Conservation (phyloP, 352 stramenopile species). For the Ophiocytium majus region DNA sequence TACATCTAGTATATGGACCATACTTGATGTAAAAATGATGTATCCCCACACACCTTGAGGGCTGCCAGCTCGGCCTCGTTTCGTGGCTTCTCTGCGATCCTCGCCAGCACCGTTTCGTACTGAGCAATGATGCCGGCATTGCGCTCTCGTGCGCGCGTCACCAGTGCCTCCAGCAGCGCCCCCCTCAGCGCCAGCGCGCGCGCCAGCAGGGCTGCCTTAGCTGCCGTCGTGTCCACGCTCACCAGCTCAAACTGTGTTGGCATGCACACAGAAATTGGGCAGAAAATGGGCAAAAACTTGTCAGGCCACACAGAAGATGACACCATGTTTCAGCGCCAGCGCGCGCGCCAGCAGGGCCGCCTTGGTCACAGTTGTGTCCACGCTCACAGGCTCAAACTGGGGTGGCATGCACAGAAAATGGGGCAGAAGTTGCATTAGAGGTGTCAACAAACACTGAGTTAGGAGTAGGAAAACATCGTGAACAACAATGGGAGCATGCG, state of each 20-base stretch:
- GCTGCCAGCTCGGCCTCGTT: slow-evolving; percentile 84
- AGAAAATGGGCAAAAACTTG: not conserved
- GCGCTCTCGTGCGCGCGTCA: slow-evolving; percentile 70
- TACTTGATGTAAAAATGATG: too few relatives aligned
- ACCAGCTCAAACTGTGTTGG: slow-evolving; percentile 65
- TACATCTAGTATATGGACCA: too few relatives aligned
- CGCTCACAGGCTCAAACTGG: slow-evolving; percentile 65
- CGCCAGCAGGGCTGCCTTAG: slow-evolving; percentile 7
- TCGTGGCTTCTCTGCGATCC: slow-evolving; percentile 82
- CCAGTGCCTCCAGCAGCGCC: slow-evolving; percentile 69
- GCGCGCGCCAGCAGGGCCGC: too few relatives aligned
- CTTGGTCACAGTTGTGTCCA: too few relatives aligned
- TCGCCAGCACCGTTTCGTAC: slow-evolving; percentile 78
- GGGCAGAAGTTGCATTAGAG: too few relatives aligned
- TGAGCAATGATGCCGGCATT: slow-evolving; percentile 77
- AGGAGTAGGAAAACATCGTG: too few relatives aligned
- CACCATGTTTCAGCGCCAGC: too few relatives aligned
- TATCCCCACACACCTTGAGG: slow-evolving; percentile 58
- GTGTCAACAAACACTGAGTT: too few relatives aligned
- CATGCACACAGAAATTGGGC: not conserved
- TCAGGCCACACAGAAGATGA: too few relatives aligned
- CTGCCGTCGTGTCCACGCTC: slow-evolving; percentile 46
- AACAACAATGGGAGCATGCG: too few relatives aligned
- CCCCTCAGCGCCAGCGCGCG: slow-evolving; percentile 69
- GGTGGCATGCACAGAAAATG: too few relatives aligned